These are phyloP conservation scores for Abrus precatorius DNA, from an alignment of 306 rosid species.

Conservation along the genomic window DNA sequence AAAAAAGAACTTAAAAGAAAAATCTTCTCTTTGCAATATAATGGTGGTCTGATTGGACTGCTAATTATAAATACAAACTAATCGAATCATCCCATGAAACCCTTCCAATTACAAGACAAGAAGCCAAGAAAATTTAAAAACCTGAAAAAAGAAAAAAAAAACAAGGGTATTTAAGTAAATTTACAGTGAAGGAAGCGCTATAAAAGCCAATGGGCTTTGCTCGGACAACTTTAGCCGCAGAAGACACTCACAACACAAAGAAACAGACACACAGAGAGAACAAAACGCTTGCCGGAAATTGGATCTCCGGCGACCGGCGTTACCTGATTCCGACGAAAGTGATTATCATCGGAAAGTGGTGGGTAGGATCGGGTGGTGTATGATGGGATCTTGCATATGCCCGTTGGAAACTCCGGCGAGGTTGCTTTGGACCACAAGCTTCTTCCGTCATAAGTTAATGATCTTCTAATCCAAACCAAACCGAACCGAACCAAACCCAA, in stretches of 20 bases:
- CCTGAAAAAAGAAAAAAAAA: too few species aligned
- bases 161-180: constrained; percentile 57
- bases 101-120: too few species aligned
- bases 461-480: constrained; percentile 62
- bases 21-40: too few species aligned
- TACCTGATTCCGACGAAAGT: constrained; percentile 12
- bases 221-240: constrained; percentile 68
- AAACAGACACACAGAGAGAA: constrained; percentile 2
- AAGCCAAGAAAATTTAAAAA: too few species aligned
- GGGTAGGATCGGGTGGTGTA: constrained; percentile 58
- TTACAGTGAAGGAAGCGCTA: not conserved
- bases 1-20: too few species aligned
- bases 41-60: too few species aligned
- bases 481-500: not conserved
- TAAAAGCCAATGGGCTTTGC: constrained; percentile 47
- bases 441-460: constrained; percentile 99
- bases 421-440: constrained; percentile 96
- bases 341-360: constrained; percentile 24
- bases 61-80: too few species aligned
- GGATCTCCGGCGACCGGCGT: constrained; percentile 43
- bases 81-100: too few species aligned
- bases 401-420: constrained; percentile 93
- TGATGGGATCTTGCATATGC: constrained; percentile 94
- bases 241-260: constrained; percentile 48
- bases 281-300: constrained; percentile 47